Conservation (phyloP, 192 early-diverging fungal species). For the Coemansia sp. region DNA sequence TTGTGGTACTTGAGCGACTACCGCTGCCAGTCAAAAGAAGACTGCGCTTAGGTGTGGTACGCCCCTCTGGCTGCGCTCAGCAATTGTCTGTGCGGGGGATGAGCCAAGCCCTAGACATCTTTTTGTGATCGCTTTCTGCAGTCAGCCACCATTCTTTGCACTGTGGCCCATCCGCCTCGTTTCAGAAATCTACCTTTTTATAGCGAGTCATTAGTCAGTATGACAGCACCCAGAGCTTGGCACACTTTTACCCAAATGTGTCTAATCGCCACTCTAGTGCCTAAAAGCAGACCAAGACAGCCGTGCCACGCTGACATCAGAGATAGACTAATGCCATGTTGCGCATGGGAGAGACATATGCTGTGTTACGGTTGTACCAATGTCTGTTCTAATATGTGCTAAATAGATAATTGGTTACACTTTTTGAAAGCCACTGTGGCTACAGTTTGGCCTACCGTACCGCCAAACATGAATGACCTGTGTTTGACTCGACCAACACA, state of each 20-base stretch:
- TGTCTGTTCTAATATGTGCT: not conserved
- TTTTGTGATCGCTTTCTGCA: not conserved
- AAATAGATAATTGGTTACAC: conserved; percentile 4
- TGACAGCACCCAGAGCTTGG: conserved; percentile 1
- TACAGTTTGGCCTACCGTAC: conserved; percentile 83
- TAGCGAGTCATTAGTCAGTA: conserved; percentile 7
- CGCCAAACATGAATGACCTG: conserved; percentile 86
- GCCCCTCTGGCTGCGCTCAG: not conserved
- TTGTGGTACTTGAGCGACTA: not conserved
- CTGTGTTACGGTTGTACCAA: not conserved
- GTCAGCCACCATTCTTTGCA: conserved; percentile 5
- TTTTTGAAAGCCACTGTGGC: conserved; percentile 75
- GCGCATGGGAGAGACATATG: not conserved
- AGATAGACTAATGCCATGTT: not conserved
- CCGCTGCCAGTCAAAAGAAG: not conserved
- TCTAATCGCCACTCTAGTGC: not conserved
- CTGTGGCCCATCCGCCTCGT: conserved; percentile 29
- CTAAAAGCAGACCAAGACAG: not conserved
- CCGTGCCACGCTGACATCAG: not conserved
- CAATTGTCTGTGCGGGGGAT: not conserved
- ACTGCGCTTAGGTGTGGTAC: not conserved
- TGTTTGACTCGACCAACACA: conserved; percentile 75
- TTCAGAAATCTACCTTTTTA: conserved; percentile 4
- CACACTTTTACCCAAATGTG: not conserved
- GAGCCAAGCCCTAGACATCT: conserved; percentile 6